These are phyloP conservation scores for Talaromyces ruber DNA, from an alignment of 495 filamentous ascomycete species.

Conservation along the genomic window DNA sequence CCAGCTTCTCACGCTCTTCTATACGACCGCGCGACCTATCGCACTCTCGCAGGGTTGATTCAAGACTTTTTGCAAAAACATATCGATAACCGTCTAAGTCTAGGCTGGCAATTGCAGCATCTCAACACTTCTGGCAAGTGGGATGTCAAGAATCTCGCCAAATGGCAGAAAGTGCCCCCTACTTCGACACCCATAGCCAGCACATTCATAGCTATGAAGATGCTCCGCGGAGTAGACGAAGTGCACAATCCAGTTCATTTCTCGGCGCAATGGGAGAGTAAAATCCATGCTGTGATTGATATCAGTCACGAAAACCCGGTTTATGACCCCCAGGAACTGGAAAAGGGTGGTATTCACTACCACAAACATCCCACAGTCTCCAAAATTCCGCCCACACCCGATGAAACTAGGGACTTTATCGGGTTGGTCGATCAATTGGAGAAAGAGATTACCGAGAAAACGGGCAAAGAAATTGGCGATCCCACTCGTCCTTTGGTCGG, in stretches of 20 bases:
- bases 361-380: slow-evolving; percentile 86
- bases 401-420: slow-evolving; percentile 73
- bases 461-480: slow-evolving; percentile 34
- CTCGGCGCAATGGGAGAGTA: slow-evolving; percentile 53
- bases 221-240: slow-evolving; percentile 77
- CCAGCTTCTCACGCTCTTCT: slow-evolving; percentile 80
- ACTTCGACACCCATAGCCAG: slow-evolving; percentile 69
- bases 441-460: slow-evolving; percentile 28
- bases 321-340: slow-evolving; percentile 70
- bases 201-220: slow-evolving; percentile 81
- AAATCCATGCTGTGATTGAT: slow-evolving; percentile 71
- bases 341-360: slow-evolving; percentile 65
- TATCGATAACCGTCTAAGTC: slow-evolving; percentile 66
- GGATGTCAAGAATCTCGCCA: slow-evolving; percentile 94
- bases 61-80: slow-evolving; percentile 70
- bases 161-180: slow-evolving; percentile 73
- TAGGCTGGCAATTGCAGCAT: slow-evolving; percentile 85
- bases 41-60: slow-evolving; percentile 70
- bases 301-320: slow-evolving; percentile 83
- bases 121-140: slow-evolving; percentile 86
- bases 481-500: slow-evolving; percentile 53
- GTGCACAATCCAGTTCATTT: slow-evolving; percentile 71
- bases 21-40: slow-evolving; percentile 68
- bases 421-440: slow-evolving; percentile 63
- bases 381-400: slow-evolving; percentile 75